Base-by-base conservation (phyloP, 495 filamentous ascomycete genomes). In the Bathelium albidoporum region DNA sequence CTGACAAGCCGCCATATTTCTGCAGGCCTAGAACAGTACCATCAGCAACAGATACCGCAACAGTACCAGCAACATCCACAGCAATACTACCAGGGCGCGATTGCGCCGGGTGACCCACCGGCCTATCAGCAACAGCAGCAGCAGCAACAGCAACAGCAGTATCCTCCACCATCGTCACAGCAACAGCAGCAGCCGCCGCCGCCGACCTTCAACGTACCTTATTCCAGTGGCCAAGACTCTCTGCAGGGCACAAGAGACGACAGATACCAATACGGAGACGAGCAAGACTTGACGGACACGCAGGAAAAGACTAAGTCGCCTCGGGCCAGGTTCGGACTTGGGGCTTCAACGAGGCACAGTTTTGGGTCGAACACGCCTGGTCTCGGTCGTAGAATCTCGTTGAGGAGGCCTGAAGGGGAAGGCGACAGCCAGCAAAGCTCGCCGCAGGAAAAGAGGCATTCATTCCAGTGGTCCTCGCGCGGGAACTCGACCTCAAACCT, bases 61-160 rank as follows among this genome's bases (percentile, higher is more conserved):
- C 58, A 60, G 20, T 43, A 36, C 31, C 58, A 60, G 36, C 58
- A 60, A 36, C 36, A 60, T 31, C 58, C 36, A 32, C 58, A 43
- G 58, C 58, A 60, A 26, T 36, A 60, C 31, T 55, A 55, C 29
- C 49, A 55, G 24, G 49, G 49, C 49, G 22, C 26, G 29, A 28
- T 55, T 10, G 22, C 49, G 9, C 44, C 14, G 5, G 58, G 20
- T 31, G 58, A 60, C 4, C 28, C 36, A 60, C 28, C 31, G 5
- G 32, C 31, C 18, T 60, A 60, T 43, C 58, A 60, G 26, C 58
- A 60, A 60, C 58, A 43, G 58, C 58, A 60, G 24, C 58, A 59
- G 55, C 55, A 49, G 20, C 44, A 60, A 26, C 58, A 59, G 55
- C 55, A 49, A 20, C 44, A 49, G 44, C 44, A 55, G 29, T 55